These are phyloP conservation scores for Bacidia gigantensis DNA, from an alignment of 495 filamentous ascomycete species.

Conservation along the genomic window DNA sequence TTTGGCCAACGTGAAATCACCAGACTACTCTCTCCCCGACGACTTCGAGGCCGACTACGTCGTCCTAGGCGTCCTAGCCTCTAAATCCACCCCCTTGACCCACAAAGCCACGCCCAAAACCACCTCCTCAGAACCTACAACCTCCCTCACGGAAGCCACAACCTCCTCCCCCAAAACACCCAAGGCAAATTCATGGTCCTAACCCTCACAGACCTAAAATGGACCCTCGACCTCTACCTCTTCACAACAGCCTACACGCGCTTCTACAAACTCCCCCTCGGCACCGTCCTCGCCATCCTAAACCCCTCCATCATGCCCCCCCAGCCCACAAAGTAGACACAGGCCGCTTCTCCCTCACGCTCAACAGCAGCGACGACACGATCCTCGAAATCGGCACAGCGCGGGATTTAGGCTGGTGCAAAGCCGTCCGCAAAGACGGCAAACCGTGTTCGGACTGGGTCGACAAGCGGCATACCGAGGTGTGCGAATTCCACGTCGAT, in stretches of 20 bases:
- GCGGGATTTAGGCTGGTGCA: conserved; percentile 82
- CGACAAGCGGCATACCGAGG: conserved; percentile 72
- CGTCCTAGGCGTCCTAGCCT: conserved; percentile 72
- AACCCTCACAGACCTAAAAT: conserved; percentile 73
- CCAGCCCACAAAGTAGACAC: conserved; percentile 52
- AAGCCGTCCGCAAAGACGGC: conserved; percentile 70
- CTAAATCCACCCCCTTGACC: conserved; percentile 65
- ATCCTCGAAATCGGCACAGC: conserved; percentile 79
- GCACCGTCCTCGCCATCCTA: conserved; percentile 82
- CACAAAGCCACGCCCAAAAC: conserved; percentile 42
- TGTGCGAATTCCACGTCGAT: conserved; percentile 88
- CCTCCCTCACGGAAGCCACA: conserved; percentile 28
- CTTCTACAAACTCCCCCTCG: conserved; percentile 79
- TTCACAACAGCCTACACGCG: conserved; percentile 82
- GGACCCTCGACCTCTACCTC: conserved; percentile 81
- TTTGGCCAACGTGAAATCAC: conserved; percentile 64
- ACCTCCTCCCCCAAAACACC: conserved; percentile 41
- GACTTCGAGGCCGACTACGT: conserved; percentile 77
- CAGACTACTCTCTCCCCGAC: conserved; percentile 76
- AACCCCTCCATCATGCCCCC: conserved; percentile 89
- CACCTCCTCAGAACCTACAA: conserved; percentile 13
- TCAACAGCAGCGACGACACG: conserved; percentile 73
- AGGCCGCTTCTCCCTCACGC: conserved; percentile 66
- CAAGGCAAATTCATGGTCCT: conserved; percentile 82
- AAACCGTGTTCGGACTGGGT: conserved; percentile 71